Percentiles rank a stretch among this genome's conserved stretches.
Conservation (phyloP, 345 rosid genomes). For the Rubroshorea leprosula region DNA sequence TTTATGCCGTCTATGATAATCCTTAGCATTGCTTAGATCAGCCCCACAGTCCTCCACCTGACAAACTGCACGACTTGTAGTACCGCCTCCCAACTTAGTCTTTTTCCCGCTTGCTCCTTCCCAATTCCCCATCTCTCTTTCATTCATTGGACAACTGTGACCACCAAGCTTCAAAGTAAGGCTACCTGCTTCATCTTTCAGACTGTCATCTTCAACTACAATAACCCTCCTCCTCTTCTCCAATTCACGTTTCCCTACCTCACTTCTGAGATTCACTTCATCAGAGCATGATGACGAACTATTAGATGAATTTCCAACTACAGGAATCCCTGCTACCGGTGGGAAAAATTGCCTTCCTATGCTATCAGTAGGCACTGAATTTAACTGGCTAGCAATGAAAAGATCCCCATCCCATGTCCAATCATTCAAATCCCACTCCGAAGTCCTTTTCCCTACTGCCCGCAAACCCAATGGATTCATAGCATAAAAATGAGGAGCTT, state of each 20-base stretch:
- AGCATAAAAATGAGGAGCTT: constrained; percentile 49
- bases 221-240: constrained; percentile 79
- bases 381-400: constrained; percentile 66
- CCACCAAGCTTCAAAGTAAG: constrained; percentile 78
- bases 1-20: constrained; percentile 94
- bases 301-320: constrained; percentile 60
- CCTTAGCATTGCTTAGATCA: constrained; percentile 89
- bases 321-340: constrained; percentile 26
- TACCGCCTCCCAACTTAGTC: constrained; percentile 54
- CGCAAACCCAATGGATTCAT: constrained; percentile 38
- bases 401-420: constrained; percentile 99
- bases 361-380: constrained; percentile 35
- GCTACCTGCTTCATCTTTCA: constrained; percentile 36
- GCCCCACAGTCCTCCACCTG: constrained; percentile 94
- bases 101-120: constrained; percentile 62
- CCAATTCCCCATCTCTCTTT: constrained; percentile 47
- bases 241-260: constrained; percentile 48
- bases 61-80: constrained; percentile 64
- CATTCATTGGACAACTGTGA: constrained; percentile 39
- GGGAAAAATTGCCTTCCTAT: constrained; percentile 58
- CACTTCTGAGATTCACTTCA: constrained; percentile 48
- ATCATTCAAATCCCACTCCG: constrained; percentile 90
- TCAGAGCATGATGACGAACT: constrained; percentile 84
- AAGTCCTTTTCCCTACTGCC: constrained; percentile 55
- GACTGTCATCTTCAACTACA: constrained; percentile 47